Conservation (phyloP, 164 flowering plant genomes). For the Vitis rupestris region DNA sequence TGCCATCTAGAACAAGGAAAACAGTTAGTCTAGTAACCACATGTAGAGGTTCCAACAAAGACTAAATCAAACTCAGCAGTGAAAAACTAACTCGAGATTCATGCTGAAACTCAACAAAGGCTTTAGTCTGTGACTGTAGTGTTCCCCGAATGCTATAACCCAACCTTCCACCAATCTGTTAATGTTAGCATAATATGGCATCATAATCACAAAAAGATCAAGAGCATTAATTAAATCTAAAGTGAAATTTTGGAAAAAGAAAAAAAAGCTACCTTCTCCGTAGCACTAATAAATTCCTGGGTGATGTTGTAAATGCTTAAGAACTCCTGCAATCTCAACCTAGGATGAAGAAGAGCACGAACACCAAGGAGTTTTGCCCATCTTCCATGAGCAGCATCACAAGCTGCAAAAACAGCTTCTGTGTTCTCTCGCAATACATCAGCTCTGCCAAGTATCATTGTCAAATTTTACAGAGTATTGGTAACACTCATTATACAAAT, state of each 20-base stretch:
- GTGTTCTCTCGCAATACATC: constrained; percentile 95
- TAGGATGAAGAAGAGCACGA: constrained; percentile 89
- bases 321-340: constrained; percentile 82
- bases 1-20: constrained; percentile 53
- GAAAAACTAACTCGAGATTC: constrained; percentile 73
- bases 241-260: not conserved
- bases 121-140: constrained; percentile 93
- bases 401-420: constrained; percentile 98
- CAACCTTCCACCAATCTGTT: constrained; percentile 97
- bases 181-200: constrained; percentile 20
- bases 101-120: constrained; percentile 92
- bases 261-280: constrained; percentile 70
- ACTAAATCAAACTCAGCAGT: not conserved
- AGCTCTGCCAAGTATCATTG: constrained; percentile 52
- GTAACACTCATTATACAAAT: no score
- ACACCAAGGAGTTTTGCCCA: constrained; percentile 99
- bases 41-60: not conserved
- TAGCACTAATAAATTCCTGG: constrained; percentile 86
- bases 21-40: constrained; percentile 10
- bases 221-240: not conserved
- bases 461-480: constrained; percentile 9
- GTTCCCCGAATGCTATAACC: constrained; percentile 97
- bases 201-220: constrained; percentile 12
- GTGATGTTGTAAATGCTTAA: constrained; percentile 77
- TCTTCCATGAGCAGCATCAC: constrained; percentile 99